Evolutionary conservation across 2,329 filamentous ascomycete species (phyloP).

Genomic region (Exserohilum turcica): DNA sequence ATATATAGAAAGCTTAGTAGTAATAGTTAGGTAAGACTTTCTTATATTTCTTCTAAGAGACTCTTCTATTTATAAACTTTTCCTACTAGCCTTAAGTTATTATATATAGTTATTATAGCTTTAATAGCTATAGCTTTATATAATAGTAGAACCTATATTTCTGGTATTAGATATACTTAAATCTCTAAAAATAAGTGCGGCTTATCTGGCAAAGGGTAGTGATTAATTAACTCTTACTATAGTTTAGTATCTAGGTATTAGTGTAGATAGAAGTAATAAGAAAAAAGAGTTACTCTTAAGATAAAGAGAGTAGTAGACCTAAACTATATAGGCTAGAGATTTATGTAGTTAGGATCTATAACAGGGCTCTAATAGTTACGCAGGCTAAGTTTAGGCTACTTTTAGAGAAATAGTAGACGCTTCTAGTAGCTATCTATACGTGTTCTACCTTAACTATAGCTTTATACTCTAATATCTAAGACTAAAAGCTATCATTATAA

Average conservation of each 20-base stretch:
- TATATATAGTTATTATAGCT: not conserved
- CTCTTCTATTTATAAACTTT: not conserved
- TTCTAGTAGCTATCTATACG: not conserved
- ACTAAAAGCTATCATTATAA: not conserved
- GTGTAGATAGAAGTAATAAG: not conserved
- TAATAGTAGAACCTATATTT: no score
- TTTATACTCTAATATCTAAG: not conserved
- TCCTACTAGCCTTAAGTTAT: not conserved
- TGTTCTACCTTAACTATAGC: constrained; percentile 1
- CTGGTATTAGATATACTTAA: not conserved
- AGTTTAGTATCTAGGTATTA: not conserved
- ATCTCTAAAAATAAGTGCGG: not conserved
- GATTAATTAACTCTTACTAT: not conserved
- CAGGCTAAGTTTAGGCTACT: not conserved
- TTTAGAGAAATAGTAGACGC: constrained; percentile 1
- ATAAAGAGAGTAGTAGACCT: not conserved
- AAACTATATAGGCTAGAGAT: not conserved
- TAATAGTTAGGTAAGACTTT: no score
- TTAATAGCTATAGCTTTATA: no score
- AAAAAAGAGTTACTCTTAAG: not conserved
- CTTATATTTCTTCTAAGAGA: no score
- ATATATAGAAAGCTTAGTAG: no score
- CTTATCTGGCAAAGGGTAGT: not conserved
- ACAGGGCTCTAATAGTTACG: not conserved
- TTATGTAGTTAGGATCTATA: not conserved